Conservation (phyloP, 2,329 filamentous ascomycete genomes). For the Talaromyces sp. region DNA sequence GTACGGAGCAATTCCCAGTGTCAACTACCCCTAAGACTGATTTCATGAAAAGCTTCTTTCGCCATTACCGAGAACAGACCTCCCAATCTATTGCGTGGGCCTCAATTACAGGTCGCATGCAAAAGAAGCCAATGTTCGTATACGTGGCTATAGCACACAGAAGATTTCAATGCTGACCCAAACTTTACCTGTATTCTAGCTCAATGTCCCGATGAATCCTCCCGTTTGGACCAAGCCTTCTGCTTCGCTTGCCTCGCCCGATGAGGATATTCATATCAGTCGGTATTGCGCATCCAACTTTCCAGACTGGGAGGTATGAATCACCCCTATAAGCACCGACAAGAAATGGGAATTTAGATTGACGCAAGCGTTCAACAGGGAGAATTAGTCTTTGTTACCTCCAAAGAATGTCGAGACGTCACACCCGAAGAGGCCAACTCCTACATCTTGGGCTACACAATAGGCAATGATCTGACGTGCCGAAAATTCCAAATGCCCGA, state of each 20-base stretch:
- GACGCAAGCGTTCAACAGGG: constrained; percentile 1
- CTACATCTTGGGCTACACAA: constrained; percentile 34
- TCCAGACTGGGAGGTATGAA: constrained; percentile 15
- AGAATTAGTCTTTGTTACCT: constrained; percentile 16
- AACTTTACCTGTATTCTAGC: neutral
- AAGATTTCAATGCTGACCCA: neutral
- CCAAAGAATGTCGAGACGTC: constrained; percentile 10
- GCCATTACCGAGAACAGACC: constrained; percentile 3
- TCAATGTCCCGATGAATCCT: constrained; percentile 15
- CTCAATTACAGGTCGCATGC: constrained; percentile 12
- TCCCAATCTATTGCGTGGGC: constrained; percentile 15
- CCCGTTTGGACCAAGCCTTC: constrained; percentile 16
- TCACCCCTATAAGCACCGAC: neutral
- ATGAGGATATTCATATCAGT: constrained; percentile 10
- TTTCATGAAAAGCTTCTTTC: neutral
- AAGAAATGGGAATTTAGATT: neutral
- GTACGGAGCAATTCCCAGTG: neutral
- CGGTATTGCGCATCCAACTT: constrained; percentile 15
- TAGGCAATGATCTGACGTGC: constrained; percentile 34
- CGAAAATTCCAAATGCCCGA: constrained; percentile 31
- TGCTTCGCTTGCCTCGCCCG: constrained; percentile 5
- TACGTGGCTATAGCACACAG: neutral
- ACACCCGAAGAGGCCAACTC: constrained; percentile 23
- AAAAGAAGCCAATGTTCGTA: constrained; percentile 11
- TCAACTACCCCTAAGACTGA: neutral